phyloP scores from a whole-genome alignment of 768 basidiomycete species.

The Tricholoma saponaceum region DNA sequence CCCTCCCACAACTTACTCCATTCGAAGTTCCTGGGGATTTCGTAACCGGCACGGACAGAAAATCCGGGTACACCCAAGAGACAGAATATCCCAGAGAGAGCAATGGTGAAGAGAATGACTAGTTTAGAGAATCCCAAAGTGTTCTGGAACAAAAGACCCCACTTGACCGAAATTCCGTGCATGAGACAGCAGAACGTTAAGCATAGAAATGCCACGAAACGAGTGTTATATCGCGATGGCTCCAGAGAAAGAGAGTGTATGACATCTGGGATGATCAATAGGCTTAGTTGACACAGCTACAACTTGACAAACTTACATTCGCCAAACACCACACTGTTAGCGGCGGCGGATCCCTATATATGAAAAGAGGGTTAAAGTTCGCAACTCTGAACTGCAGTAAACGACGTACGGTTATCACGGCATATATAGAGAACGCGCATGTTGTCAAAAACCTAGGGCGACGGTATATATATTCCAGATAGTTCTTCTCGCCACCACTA shows the following conservation, averaged over 20 bases:
- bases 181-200: conserved; percentile 52
- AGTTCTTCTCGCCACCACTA: conserved; percentile 75
- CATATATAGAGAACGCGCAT: conserved; percentile 55
- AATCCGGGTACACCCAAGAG: conserved; percentile 48
- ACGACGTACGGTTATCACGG: conserved; percentile 47
- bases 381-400: background rate
- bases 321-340: conserved; percentile 62
- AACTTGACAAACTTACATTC: conserved; percentile 47
- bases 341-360: conserved; percentile 51
- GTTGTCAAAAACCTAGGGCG: conserved; percentile 58
- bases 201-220: conserved; percentile 50
- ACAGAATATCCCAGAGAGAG: conserved; percentile 49
- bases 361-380: background rate
- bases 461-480: conserved; percentile 67
- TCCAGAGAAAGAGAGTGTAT: conserved; percentile 48
- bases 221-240: conserved; percentile 43
- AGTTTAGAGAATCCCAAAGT: conserved; percentile 59
- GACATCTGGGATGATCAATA: conserved; percentile 41
- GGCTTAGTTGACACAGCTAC: background rate
- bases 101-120: conserved; percentile 46
- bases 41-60: conserved; percentile 43
- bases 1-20: conserved; percentile 67
- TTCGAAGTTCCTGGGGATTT: conserved; percentile 51
- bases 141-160: conserved; percentile 64
- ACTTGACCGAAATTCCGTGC: conserved; percentile 49